Evolutionary conservation across 306 rosid genomes (phyloP), one percentile per base, ranked within the genome.

Genomic region (Biancaea sappan): DNA sequence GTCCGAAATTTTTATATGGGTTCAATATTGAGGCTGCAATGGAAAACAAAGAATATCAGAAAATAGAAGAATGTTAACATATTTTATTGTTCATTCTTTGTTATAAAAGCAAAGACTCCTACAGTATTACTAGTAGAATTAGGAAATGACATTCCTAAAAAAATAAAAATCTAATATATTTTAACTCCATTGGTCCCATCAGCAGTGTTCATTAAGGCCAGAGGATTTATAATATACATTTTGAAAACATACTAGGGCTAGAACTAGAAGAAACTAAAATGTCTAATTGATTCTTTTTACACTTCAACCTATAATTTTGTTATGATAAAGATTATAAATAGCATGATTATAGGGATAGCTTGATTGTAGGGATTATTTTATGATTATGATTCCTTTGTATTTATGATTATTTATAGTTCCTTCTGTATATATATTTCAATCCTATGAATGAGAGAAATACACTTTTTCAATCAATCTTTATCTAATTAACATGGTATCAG

Each of bases 11-110:
- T 3, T 69, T 25, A 6, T 8, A 80, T 32, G 95, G 98, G 66
- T 19, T 89, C 84, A 78, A 76, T 77, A 90, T 78, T 58, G 82
- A 69, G 26, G 97, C 98, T 94, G 84, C 91, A 85, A 57, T 35
- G 18, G 59, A 76, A 54, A 26, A 21, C 5, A 31, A 11, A 73
- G 3, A 50, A 72, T 38, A 64, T n/a, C n/a, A 31, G 1, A 77
- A 78, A 21, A 68, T 10, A 66, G 71, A 37, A 46, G 25, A 28
- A 26, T 79, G 18, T 35, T 51, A 47, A 13, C 52, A 58, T 65
- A 16, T 69, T 32, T 28, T 44, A 46, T 10, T 37, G 3, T 21
- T 22, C 28, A 28, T 47, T 19, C 28, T 28, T 1, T 59, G 25
- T 29, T 13, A 35, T 52, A 19, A 35, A 59, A 79, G n/a, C 41